Evolutionary conservation across 495 filamentous ascomycete species (phyloP), one percentile per base, ranked within the genome.

Genomic region (Penicillium paxilli): DNA sequence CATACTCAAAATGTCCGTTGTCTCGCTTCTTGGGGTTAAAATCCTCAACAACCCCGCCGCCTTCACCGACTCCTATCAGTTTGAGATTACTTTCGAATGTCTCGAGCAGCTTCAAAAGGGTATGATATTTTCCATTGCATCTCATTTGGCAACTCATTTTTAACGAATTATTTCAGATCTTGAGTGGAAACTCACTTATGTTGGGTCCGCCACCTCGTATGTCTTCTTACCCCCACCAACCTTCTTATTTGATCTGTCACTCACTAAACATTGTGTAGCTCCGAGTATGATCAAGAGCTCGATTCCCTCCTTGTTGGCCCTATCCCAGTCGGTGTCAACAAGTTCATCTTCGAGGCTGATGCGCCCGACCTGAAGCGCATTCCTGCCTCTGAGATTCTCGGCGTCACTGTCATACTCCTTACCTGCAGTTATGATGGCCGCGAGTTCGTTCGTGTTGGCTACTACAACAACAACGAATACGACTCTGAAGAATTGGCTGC

Each of bases 401-500:
- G 94, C 52, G 94, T 98, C 28, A 98, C 94, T 28, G 94, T 98
- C 54, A 92, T 98, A 58, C 87, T 98, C 35, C 85, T 98, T 55
- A 94, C 90, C 46, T 97, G 95, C 76, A 90, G 90, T 72, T 98
- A 98, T 74, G 94, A 98, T 63, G 86, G 88, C 49, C 82, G 94
- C 62, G 94, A 98, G 70, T 98, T 98, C 62, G 94, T 98, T 33
- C 92, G 94, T 60, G 94, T 98, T 20, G 94, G 94, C 35, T 98
- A 98, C 81, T 98, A 98, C 61, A 92, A 97, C 53, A 98, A 96
- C 77, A 98, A 98, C 60, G 95, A 98, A 68, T 98, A 98, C 69
- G 89, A 93, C 59, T 88, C 87, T 21, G 91, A 96, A 60, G 91
- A 96, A 72, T 80, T 98, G 42, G 83, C 81, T 54, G 83, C 85